Base-by-base conservation (phyloP, 352 stramenopile genomes). In the Phytophthora uliginosa region DNA sequence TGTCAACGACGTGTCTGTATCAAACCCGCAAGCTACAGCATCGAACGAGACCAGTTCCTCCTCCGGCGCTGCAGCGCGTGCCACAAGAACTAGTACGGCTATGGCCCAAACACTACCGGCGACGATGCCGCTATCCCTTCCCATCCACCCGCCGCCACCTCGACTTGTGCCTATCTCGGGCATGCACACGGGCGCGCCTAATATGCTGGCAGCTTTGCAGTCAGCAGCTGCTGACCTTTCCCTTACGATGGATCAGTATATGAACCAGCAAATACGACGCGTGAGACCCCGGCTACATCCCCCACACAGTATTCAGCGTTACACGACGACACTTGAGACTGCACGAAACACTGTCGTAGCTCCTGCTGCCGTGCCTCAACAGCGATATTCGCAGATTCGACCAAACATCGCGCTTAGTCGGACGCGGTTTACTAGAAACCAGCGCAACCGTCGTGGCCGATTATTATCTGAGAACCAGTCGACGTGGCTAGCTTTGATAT, bases 401-500 rank as follows among this genome's bases (percentile, higher is more conserved):
- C 89, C 89, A 22, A 95, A 95, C 72, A 96, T 96, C 42, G 89
- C 89, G 47, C 77, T 94, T 33, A 95, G 88, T 73, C 83, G 88
- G 56, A 95, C 85, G 42, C 78, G 88, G 15, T 92, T 93, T 42
- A 94, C 89, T 50, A 76, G 85, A 26, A 92, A 88, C 48, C 89
- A 96, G 59, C 84, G 89, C 18, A 91, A 81, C 20, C 84, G 91
- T 54, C 84, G 89, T 22, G 88, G 88, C 0, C 82, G 84, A 40
- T 77, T 96, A 36, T 90, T 88, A 2, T 88, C 88, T 2, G 83
- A 96, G 61, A 90, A 95, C 54, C 89, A 96, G 71, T 96, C 89
- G 53, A 96, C 89, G 7, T 96, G 89, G 89, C 68, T 96, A 10
- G 88, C 89, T 20, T 73, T 96, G 18, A 92, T 97, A 61, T 97